These are phyloP conservation scores for Malus orientalis DNA, from an alignment of 306 rosid species.

Conservation along the genomic window DNA sequence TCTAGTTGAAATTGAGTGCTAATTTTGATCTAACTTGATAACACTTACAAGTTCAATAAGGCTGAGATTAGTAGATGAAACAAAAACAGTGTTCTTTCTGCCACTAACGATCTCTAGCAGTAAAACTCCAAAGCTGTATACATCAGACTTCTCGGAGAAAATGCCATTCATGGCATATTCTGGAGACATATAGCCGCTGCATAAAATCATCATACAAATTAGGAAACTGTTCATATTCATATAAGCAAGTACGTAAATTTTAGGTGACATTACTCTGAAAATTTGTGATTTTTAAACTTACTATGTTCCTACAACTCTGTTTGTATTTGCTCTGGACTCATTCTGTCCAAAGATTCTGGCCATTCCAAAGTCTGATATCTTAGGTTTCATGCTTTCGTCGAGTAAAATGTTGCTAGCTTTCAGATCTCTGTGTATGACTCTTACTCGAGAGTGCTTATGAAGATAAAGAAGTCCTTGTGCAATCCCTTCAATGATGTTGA, in stretches of 20 bases:
- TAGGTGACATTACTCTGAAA: background rate
- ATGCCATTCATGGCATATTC: slow-evolving; percentile 29
- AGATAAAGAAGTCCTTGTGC: slow-evolving; percentile 27
- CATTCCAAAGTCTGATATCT: slow-evolving; percentile 28
- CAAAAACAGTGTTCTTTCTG: slow-evolving; percentile 5
- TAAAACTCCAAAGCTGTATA: slow-evolving; percentile 24
- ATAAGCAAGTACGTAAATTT: background rate
- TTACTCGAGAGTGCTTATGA: slow-evolving; percentile 20
- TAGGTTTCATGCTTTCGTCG: slow-evolving; percentile 16
- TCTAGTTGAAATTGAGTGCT: background rate
- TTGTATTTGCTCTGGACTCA: slow-evolving; percentile 23
- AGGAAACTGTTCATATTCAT: background rate
- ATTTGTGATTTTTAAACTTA: background rate
- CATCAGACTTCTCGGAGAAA: slow-evolving; percentile 21
- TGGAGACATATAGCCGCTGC: slow-evolving; percentile 27
- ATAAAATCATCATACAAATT: background rate
- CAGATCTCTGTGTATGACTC: slow-evolving; percentile 25
- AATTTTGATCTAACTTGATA: background rate
- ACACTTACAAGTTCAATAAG: slow-evolving; percentile 16
- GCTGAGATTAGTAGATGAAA: slow-evolving; percentile 1
- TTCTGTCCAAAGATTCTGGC: slow-evolving; percentile 27
- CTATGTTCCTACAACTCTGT: slow-evolving; percentile 26
- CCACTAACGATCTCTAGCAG: slow-evolving; percentile 23
- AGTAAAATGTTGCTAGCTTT: slow-evolving; percentile 27
- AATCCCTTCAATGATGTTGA: slow-evolving; percentile 19